These are phyloP conservation scores for Penicillium taxi DNA, from an alignment of 495 filamentous ascomycete genomes.

Conservation along the genomic window DNA sequence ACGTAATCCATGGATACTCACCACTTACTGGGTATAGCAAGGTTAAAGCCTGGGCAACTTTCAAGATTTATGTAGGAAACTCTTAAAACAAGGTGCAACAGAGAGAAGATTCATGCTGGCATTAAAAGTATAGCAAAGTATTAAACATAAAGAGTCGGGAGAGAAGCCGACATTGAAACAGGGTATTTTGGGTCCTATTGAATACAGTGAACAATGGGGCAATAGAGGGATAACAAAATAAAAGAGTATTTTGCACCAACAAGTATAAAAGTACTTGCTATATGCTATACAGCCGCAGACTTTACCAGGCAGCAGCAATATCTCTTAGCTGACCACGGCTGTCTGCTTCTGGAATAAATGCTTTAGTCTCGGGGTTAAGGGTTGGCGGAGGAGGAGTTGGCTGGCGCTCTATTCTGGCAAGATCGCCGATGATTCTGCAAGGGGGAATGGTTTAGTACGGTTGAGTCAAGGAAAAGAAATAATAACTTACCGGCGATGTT, in stretches of 20 bases:
- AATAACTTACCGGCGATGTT: conserved; percentile 34
- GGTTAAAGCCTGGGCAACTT: too few relatives aligned
- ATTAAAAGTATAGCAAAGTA: too few relatives aligned
- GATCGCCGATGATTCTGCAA: conserved; percentile 36
- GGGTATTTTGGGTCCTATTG: conserved; percentile 40
- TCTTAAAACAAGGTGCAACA: too few relatives aligned
- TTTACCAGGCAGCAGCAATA: conserved; percentile 7
- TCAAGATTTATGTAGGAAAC: too few relatives aligned
- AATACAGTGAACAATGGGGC: conserved; percentile 31
- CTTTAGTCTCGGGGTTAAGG: conserved; percentile 20
- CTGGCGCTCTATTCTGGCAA: conserved; percentile 32
- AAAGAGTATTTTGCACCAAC: conserved; percentile 13
- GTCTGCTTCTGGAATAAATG: conserved; percentile 16
- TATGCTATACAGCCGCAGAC: neutral
- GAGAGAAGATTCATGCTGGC: too few relatives aligned
- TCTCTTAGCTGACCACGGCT: conserved; percentile 10
- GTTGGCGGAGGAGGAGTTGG: conserved; percentile 29
- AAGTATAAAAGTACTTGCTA: conserved; percentile 1
- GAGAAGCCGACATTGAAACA: conserved; percentile 10
- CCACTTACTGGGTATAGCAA: too few relatives aligned
- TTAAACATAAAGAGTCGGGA: conserved; percentile 12
- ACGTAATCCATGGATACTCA: too few relatives aligned
- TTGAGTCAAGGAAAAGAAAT: neutral
- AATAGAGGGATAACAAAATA: conserved; percentile 20
- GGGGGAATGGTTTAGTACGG: neutral